Evolutionary conservation across 495 filamentous ascomycete species (phyloP).

Genomic region (Aeminium ludgeri): DNA sequence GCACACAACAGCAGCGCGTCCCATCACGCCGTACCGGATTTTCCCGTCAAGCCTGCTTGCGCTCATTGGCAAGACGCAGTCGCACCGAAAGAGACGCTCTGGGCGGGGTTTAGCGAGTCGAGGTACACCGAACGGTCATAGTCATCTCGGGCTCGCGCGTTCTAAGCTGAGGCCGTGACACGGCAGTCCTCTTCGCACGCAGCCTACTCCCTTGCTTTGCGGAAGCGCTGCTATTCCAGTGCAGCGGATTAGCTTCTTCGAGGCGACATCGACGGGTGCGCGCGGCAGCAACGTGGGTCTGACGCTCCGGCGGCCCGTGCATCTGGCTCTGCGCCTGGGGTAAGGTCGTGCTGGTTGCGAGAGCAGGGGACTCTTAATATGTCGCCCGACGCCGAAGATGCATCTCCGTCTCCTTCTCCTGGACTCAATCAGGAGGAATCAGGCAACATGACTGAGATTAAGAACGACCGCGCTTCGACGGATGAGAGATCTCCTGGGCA

Average conservation of each 20-base stretch:
- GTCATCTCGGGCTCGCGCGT: slow-evolving; percentile 4
- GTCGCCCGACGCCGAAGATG: slow-evolving; percentile 40
- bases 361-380: slow-evolving; percentile 19
- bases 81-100: slow-evolving; percentile 3
- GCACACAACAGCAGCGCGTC: slow-evolving; percentile 16
- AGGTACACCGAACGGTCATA: neutral
- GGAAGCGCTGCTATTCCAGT: slow-evolving; percentile 11
- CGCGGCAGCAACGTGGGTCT: slow-evolving; percentile 22
- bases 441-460: slow-evolving; percentile 38
- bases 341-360: slow-evolving; percentile 2
- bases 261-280: slow-evolving; percentile 18
- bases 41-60: neutral
- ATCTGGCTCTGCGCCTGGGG: neutral
- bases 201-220: slow-evolving; percentile 4
- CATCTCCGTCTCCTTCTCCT: slow-evolving; percentile 32
- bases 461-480: slow-evolving; percentile 38
- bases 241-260: slow-evolving; percentile 9
- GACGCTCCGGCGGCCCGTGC: slow-evolving; percentile 11
- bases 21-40: slow-evolving; percentile 19
- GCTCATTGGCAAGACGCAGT: slow-evolving; percentile 5
- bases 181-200: slow-evolving; percentile 1
- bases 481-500: slow-evolving; percentile 37
- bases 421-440: slow-evolving; percentile 30
- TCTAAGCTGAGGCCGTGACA: slow-evolving; percentile 4
- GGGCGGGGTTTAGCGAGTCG: slow-evolving; percentile 7